phyloP scores from a whole-genome alignment of 1,284 basidiomycete species.

The Violaceomyces palustris region DNA sequence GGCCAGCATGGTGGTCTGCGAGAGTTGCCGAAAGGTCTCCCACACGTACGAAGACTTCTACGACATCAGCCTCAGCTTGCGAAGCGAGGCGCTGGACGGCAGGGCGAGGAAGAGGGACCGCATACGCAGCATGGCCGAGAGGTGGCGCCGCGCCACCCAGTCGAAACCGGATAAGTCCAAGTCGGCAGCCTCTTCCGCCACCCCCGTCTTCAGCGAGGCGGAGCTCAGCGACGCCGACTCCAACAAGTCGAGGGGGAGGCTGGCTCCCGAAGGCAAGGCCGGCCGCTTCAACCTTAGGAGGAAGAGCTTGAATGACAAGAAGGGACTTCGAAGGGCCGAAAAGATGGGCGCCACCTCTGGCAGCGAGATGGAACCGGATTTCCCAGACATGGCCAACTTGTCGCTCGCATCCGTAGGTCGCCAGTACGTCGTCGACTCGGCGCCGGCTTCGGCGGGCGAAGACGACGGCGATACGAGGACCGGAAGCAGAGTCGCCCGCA shows the following conservation, averaged over 20 bases:
- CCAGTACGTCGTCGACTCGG: slow-evolving; percentile 12
- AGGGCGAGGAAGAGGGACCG: slow-evolving; percentile 28
- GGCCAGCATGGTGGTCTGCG: slow-evolving; percentile 84
- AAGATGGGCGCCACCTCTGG: slow-evolving; percentile 25
- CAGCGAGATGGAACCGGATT: slow-evolving; percentile 34
- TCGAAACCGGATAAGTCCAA: slow-evolving; percentile 5
- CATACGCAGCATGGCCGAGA: slow-evolving; percentile 31
- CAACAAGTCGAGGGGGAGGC: slow-evolving; percentile 57
- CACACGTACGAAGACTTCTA: slow-evolving; percentile 89
- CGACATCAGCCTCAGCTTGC: slow-evolving; percentile 78
- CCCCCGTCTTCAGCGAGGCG: slow-evolving; percentile 29
- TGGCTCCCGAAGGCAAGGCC: slow-evolving; percentile 15
- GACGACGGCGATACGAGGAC: slow-evolving; percentile 24
- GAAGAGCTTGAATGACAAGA: slow-evolving; percentile 16
- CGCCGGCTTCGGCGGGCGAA: slow-evolving; percentile 24
- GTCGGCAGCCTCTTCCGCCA: slow-evolving; percentile 8
- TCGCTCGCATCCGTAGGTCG: slow-evolving; percentile 13
- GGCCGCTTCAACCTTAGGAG: slow-evolving; percentile 22
- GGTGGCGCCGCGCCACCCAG: slow-evolving; percentile 26
- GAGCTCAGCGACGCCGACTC: slow-evolving; percentile 62
- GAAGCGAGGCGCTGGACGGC: slow-evolving; percentile 13
- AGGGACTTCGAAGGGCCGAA: slow-evolving; percentile 15
- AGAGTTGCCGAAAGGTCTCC: slow-evolving; percentile 80
- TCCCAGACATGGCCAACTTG: slow-evolving; percentile 33
- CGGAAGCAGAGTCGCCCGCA: slow-evolving; percentile 9